A percentile compares a stretch with the other conserved stretches of the same genome.
phyloP scores from a whole-genome alignment of 2,329 filamentous ascomycete genomes.

The Cladosporium velox region DNA sequence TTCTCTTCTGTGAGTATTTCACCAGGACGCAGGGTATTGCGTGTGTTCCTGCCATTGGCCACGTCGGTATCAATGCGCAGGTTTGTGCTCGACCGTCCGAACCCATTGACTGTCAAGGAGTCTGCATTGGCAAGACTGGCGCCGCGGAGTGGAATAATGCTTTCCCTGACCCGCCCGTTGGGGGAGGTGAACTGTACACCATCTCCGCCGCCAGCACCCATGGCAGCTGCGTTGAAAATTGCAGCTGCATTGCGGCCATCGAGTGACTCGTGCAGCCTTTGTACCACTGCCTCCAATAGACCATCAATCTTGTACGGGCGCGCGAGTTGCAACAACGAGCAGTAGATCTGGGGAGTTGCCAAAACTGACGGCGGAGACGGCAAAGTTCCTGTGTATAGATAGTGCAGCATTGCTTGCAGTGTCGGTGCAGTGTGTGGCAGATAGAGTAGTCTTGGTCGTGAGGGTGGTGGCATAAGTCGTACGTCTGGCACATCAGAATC shows the following conservation, averaged over 20 bases:
- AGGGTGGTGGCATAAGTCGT: slow-evolving; percentile 55
- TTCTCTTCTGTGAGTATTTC: slow-evolving; percentile 36
- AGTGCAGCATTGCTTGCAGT: slow-evolving; percentile 86
- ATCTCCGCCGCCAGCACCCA: slow-evolving; percentile 91
- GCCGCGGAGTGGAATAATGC: slow-evolving; percentile 42
- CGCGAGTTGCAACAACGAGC: slow-evolving; percentile 89
- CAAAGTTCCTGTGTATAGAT: slow-evolving; percentile 87
- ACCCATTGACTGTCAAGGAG: slow-evolving; percentile 36
- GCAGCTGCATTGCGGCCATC: slow-evolving; percentile 94
- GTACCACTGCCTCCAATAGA: slow-evolving; percentile 86
- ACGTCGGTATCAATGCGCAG: slow-evolving; percentile 56
- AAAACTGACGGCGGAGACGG: slow-evolving; percentile 74
- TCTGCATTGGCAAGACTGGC: slow-evolving; percentile 50
- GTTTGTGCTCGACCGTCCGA: slow-evolving; percentile 37
- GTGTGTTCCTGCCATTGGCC: slow-evolving; percentile 39
- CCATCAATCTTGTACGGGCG: slow-evolving; percentile 93
- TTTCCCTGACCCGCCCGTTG: slow-evolving; percentile 26
- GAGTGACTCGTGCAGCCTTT: slow-evolving; percentile 82
- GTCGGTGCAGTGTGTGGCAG: slow-evolving; percentile 90
- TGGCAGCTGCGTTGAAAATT: slow-evolving; percentile 96
- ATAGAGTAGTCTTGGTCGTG: slow-evolving; percentile 82
- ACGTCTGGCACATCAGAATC: slow-evolving; percentile 54
- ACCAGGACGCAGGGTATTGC: slow-evolving; percentile 40
- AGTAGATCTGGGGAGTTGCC: slow-evolving; percentile 92
- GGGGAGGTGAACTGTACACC: slow-evolving; percentile 67